These are phyloP conservation scores for Penicillium sp. DNA, from an alignment of 2,329 filamentous ascomycete genomes.

Conservation along the genomic window DNA sequence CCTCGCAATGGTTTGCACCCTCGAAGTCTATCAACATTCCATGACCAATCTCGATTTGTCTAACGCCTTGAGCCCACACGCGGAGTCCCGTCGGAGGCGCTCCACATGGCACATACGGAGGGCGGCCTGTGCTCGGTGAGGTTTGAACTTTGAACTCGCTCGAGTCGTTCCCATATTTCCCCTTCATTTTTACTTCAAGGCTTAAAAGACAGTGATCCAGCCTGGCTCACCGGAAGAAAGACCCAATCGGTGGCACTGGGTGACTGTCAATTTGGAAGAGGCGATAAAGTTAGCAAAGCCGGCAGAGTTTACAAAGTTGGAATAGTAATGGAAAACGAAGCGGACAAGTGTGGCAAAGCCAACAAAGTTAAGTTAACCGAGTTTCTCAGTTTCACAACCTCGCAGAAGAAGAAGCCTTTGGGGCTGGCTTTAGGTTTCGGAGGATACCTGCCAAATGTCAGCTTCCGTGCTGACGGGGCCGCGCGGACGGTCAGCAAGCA, in stretches of 20 bases:
- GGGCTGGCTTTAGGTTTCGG: background rate
- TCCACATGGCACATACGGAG: conserved; percentile 3
- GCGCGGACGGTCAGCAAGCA: background rate
- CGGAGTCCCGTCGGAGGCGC: conserved; percentile 7
- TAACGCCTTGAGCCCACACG: background rate
- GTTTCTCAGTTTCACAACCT: too few species aligned
- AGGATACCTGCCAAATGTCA: background rate
- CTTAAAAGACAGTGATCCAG: too few species aligned
- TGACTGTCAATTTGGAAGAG: background rate
- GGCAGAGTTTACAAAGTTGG: background rate
- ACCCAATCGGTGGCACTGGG: background rate
- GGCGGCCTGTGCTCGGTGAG: background rate
- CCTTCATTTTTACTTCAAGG: background rate
- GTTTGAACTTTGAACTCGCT: too few species aligned
- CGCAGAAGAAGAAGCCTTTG: background rate
- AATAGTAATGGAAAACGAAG: background rate
- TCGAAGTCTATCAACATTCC: background rate
- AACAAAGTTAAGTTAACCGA: background rate
- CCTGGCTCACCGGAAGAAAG: background rate
- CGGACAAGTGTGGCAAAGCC: background rate
- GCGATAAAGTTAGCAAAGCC: background rate
- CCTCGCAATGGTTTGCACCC: background rate
- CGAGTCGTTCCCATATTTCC: background rate
- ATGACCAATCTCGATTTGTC: conserved; percentile 3
- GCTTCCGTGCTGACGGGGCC: background rate